Evolutionary conservation across 2,329 filamentous ascomycete genomes (phyloP).

Genomic region (Pyrenochaeta sp.): DNA sequence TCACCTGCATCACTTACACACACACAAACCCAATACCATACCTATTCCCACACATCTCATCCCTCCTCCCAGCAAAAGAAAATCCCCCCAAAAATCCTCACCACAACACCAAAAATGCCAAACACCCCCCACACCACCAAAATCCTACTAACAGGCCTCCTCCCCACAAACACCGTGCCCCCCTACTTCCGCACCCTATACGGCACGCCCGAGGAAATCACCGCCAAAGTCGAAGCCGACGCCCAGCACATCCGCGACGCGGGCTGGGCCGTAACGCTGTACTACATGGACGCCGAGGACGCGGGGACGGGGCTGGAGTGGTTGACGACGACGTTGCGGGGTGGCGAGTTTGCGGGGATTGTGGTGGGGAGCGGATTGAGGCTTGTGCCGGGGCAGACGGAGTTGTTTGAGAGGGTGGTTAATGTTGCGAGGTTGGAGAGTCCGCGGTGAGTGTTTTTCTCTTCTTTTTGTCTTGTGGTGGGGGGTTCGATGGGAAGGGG

Average conservation of each 20-base stretch:
- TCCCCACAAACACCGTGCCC: slow-evolving; percentile 1
- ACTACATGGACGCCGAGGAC: slow-evolving; percentile 10
- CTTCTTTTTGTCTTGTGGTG: too few species aligned
- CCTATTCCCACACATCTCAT: too few species aligned
- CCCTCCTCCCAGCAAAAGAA: too few species aligned
- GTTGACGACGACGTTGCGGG: slow-evolving; percentile 3
- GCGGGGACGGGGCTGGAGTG: slow-evolving; percentile 3
- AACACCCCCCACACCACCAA: slow-evolving; percentile 1
- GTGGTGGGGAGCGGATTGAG: slow-evolving; percentile 9
- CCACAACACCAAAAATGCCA: too few species aligned
- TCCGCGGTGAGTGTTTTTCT: slow-evolving; percentile 3
- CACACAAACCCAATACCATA: too few species aligned
- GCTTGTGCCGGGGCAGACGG: slow-evolving; percentile 6
- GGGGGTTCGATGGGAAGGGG: too few species aligned
- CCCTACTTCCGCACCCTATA: slow-evolving; percentile 12
- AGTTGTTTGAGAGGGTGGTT: slow-evolving; percentile 9
- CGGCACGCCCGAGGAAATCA: slow-evolving; percentile 11
- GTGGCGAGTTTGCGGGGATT: slow-evolving; percentile 6
- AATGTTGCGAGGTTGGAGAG: slow-evolving; percentile 1
- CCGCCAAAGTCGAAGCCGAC: slow-evolving; percentile 14
- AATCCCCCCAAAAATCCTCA: too few species aligned
- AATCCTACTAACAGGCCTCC: slow-evolving; percentile 9
- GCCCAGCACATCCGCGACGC: slow-evolving; percentile 3
- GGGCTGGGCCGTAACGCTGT: slow-evolving; percentile 8
- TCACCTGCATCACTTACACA: too few species aligned